Conservation (phyloP, 352 stramenopile genomes). For the Phytophthora pluvialis region DNA sequence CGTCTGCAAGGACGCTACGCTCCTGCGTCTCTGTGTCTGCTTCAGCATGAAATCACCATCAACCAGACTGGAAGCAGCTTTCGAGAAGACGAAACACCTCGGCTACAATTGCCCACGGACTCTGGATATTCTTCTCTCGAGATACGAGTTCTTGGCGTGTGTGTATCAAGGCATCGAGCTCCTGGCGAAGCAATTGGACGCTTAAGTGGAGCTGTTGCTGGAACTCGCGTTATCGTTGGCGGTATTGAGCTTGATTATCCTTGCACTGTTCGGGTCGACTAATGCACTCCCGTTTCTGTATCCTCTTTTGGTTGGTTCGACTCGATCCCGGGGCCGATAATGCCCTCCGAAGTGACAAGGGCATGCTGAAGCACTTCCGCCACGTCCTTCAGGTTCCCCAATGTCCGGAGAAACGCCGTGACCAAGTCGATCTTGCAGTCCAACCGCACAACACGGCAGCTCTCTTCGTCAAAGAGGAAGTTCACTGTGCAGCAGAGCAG, state of each 20-base stretch:
- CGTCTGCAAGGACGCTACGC: neutral
- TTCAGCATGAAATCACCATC: neutral
- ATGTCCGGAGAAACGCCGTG: conserved; percentile 7
- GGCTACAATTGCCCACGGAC: no score
- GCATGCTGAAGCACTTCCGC: conserved; percentile 13
- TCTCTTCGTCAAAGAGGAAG: conserved; percentile 1
- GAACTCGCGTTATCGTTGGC: neutral
- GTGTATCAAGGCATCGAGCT: neutral
- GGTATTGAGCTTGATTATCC: conserved; percentile 22
- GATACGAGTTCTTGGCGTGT: no score
- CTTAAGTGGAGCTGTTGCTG: conserved; percentile 2
- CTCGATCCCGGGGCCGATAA: neutral
- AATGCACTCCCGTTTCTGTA: neutral
- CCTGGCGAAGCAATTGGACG: neutral
- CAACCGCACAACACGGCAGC: neutral
- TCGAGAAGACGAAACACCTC: no score
- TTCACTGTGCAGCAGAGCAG: neutral
- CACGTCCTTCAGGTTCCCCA: conserved; percentile 10
- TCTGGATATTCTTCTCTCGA: no score
- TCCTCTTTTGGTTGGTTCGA: neutral
- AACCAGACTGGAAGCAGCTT: neutral
- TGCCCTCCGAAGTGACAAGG: conserved; percentile 2
- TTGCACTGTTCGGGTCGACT: conserved; percentile 10
- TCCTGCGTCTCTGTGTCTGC: neutral
- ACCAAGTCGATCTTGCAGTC: conserved; percentile 8